A percentile compares a stretch with the other conserved stretches of the same genome.
phyloP scores from a whole-genome alignment of 2,329 filamentous ascomycete species.

The Botrytis fabae region DNA sequence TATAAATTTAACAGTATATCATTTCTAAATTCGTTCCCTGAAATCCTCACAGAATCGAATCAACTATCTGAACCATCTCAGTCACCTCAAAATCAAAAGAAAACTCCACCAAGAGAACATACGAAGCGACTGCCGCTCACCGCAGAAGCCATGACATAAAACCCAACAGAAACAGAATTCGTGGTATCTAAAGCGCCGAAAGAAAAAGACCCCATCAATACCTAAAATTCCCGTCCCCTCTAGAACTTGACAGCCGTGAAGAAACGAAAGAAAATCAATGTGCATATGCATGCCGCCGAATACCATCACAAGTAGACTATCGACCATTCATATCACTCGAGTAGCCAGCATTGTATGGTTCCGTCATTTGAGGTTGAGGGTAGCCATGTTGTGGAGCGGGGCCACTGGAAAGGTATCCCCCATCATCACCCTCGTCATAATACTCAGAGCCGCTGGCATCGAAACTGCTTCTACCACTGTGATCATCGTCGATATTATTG shows the following conservation, averaged over 20 bases:
- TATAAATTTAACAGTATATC: background rate
- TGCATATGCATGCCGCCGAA: background rate
- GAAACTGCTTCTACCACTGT: conserved; percentile 79
- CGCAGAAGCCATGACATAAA: conserved; percentile 19
- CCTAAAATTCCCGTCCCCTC: conserved; percentile 16
- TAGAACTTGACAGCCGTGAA: conserved; percentile 16
- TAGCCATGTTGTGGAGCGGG: conserved; percentile 39
- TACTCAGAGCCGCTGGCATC: conserved; percentile 71
- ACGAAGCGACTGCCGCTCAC: background rate
- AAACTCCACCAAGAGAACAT: background rate
- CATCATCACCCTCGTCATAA: conserved; percentile 71
- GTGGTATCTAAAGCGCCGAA: conserved; percentile 40
- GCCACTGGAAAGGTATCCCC: conserved; percentile 59
- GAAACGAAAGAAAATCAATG: conserved; percentile 21
- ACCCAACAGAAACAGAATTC: conserved; percentile 26
- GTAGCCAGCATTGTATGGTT: conserved; percentile 38
- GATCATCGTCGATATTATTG: conserved; percentile 67
- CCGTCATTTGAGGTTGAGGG: conserved; percentile 36
- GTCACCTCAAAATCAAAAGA: background rate
- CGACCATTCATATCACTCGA: conserved; percentile 39
- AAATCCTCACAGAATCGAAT: background rate
- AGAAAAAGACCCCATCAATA: conserved; percentile 21
- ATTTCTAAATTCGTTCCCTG: background rate
- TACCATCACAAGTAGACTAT: conserved; percentile 25
- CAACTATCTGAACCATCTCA: background rate